Percentiles rank a stretch among this genome's conserved stretches.
These are phyloP conservation scores for Mycena haematopus DNA, from an alignment of 768 basidiomycete genomes.

Conservation along the genomic window DNA sequence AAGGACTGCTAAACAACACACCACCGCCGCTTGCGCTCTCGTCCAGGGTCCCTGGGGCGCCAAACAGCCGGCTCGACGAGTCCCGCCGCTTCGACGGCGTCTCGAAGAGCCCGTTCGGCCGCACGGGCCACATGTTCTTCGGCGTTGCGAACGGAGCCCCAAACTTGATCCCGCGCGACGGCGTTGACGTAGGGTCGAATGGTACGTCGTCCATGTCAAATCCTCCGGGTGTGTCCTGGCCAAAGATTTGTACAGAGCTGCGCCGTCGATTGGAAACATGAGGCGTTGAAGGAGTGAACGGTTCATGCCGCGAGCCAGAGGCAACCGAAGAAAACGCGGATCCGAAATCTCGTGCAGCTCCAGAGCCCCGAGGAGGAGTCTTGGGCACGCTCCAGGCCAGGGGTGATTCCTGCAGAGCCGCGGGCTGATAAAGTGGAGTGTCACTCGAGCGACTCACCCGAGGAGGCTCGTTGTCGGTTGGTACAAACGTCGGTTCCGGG, in stretches of 20 bases:
- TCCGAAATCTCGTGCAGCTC: slow-evolving; percentile 29
- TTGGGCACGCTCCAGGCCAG: slow-evolving; percentile 48
- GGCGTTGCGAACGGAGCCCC: slow-evolving; percentile 64
- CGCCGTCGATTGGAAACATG: slow-evolving; percentile 34
- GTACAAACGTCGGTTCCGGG: slow-evolving; percentile 73
- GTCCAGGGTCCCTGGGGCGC: slow-evolving; percentile 39
- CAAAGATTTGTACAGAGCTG: slow-evolving; percentile 18
- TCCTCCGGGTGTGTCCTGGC: slow-evolving; percentile 42
- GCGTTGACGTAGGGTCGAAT: slow-evolving; percentile 83
- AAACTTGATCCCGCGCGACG: slow-evolving; percentile 78
- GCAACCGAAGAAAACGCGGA: slow-evolving; percentile 40
- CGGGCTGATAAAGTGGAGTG: slow-evolving; percentile 65
- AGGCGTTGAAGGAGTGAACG: slow-evolving; percentile 64
- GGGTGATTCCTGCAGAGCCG: slow-evolving; percentile 59
- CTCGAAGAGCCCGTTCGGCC: slow-evolving; percentile 53
- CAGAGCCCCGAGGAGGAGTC: slow-evolving; percentile 26
- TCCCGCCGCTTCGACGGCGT: slow-evolving; percentile 55
- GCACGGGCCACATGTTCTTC: slow-evolving; percentile 59
- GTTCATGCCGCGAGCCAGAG: slow-evolving; percentile 51
- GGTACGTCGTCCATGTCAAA: slow-evolving; percentile 57
- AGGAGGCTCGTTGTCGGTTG: slow-evolving; percentile 59
- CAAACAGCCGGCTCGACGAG: slow-evolving; percentile 36
- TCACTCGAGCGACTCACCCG: slow-evolving; percentile 52
- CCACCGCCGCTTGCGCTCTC: slow-evolving; percentile 34
- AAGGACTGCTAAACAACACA: slow-evolving; percentile 32